Evolutionary conservation across 2,329 filamentous ascomycete species (phyloP).

Genomic region (Neonectria ditissima): DNA sequence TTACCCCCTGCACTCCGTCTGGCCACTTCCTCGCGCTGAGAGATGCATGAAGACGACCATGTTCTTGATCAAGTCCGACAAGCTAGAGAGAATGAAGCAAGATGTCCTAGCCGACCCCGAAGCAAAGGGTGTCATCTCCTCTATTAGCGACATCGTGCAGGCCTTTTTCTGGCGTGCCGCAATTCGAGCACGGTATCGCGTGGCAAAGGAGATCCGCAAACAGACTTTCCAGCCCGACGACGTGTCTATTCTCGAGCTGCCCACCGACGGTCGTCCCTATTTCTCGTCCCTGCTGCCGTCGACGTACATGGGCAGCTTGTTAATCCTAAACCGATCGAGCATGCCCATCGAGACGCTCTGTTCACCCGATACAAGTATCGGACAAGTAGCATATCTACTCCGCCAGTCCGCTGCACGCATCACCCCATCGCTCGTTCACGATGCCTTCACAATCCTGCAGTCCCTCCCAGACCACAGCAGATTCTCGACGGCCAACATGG

Average conservation of each 20-base stretch:
- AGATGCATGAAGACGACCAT: conserved; percentile 43
- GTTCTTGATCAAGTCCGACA: conserved; percentile 49
- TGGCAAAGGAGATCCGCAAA: conserved; percentile 41
- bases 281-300: conserved; percentile 46
- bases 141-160: conserved; percentile 54
- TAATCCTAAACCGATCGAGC: conserved; percentile 46
- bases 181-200: conserved; percentile 50
- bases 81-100: conserved; percentile 45
- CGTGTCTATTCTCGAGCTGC: conserved; percentile 49
- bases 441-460: conserved; percentile 45
- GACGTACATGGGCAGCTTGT: conserved; percentile 45
- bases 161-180: conserved; percentile 55
- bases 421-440: conserved; percentile 44
- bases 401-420: conserved; percentile 42
- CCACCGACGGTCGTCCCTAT: conserved; percentile 48
- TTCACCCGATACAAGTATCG: conserved; percentile 42
- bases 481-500: conserved; percentile 43
- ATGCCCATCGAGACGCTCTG: conserved; percentile 44
- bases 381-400: conserved; percentile 38
- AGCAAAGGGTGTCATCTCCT: conserved; percentile 42
- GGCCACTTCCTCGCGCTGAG: conserved; percentile 46
- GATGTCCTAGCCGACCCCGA: conserved; percentile 43
- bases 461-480: conserved; percentile 43
- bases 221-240: conserved; percentile 37
- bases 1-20: conserved; percentile 44